Evolutionary conservation across 208 protist species (phyloP), one percentile per base, ranked within the genome.

Genomic region (Angomonas deanei): DNA sequence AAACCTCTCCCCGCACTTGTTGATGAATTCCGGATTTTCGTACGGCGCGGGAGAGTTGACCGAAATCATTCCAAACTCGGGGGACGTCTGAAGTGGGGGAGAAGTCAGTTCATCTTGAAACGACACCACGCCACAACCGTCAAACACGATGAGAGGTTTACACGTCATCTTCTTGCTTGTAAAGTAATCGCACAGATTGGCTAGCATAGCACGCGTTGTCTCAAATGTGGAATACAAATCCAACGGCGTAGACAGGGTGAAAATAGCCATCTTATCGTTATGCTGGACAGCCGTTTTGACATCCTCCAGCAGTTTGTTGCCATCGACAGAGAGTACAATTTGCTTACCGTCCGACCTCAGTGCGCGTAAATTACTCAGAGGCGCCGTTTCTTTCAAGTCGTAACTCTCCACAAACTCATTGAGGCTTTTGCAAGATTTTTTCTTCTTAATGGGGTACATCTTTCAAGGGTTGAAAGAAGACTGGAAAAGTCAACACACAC

Each of bases 221-320:
- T 36, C 62, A 38, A 89, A 71, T n/a, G 81, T 66, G 1, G 65
- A 70, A 67, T 95, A 95, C 11, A 82, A 66, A 3, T 75, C 75
- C n/a, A 75, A 72, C 1, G 89, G 86, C 19, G 74, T 87, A 36
- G 83, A 79, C 32, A 68, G 78, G 15, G 86, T 90, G 63, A 82
- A 89, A n/a, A 88, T 80, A 39, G 86, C 70, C 46, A 88, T 66
- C 8, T 73, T 71, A 39, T 80, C 76, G 2, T 72, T 68, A 26
- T 69, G 65, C 24, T 81, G 78, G 39, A 95, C 79, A 15, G 73
- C 61, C 27, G 80, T 60, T n/a, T 78, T 81, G 49, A 91, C 75
- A 6, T 84, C 70, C 34, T 92, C 81, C 50, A 95, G 76, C 47
- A 95, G 64, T 55, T 82, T 89, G 65, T 74, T 83, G n/a, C 89